Base-by-base conservation (phyloP, 768 basidiomycete species). In the Cantharellus cinnabarinus region DNA sequence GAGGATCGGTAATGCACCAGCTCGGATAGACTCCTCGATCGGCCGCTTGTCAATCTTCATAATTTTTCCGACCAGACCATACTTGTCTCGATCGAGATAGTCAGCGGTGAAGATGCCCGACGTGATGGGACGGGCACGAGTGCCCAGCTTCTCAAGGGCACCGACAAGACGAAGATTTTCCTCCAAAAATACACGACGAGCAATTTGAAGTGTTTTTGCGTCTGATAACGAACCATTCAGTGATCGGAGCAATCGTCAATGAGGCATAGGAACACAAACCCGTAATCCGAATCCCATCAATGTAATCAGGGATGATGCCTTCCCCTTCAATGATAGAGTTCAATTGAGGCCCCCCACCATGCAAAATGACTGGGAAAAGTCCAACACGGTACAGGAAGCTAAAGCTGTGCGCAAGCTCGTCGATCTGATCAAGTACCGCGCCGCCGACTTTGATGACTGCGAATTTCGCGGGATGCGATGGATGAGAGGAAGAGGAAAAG, bases 381-480 rank as follows among this genome's bases (percentile, higher is more conserved):
- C 95, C 95, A 55, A 99, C 85, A 40, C 91, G 82, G 72, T 94
- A 94, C 61, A 99, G 75, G 76, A 98, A 99, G 71, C 89, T 93
- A 65, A 99, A 77, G 63, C 87, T 94, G 56, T 93, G 80, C 3
- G 93, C 91, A 53, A 99, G 81, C 64, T 97, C 93, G 63, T 97
- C 85, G 57, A 97, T 73, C 61, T 98, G 80, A 66, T 83, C 85
- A 3, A 99, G 77, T 50, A 98, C 93, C 4, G 89, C 94, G 53
- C 95, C 95, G 61, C 95, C 95, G 65, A 99, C 82, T 73, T 99
- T 99, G 76, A 99, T 83, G 61, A 99, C 95, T 42, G 90, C 91
- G 66, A 95, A 95, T 70, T 89, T 94, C 62, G 91, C 91, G 44
- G 89, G 87, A 61, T 89, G 81, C 14, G 87, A 82, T 2, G 85